Evolutionary conservation across 2,329 filamentous ascomycete genomes (phyloP).

Genomic region (Clonostachys chloroleuca): DNA sequence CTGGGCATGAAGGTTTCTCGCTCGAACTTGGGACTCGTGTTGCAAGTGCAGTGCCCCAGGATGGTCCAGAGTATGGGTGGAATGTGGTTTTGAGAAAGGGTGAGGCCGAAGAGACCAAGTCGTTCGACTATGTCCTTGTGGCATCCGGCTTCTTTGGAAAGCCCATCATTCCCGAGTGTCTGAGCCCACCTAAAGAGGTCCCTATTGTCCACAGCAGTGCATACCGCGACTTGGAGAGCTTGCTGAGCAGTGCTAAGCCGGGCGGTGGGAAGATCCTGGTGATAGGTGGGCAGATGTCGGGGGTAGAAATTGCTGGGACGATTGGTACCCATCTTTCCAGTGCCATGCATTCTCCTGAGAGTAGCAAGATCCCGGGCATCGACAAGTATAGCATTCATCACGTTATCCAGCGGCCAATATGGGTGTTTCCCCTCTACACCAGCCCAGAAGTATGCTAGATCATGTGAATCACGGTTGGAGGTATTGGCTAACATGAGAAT

Average conservation of each 20-base stretch:
- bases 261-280: conserved; percentile 61
- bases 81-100: conserved; percentile 27
- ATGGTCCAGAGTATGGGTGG: conserved; percentile 38
- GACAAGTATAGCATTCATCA: conserved; percentile 61
- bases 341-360: conserved; percentile 45
- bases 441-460: conserved; percentile 38
- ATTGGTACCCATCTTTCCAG: conserved; percentile 70
- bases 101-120: conserved; percentile 34
- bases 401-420: conserved; percentile 64
- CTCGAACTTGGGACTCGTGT: conserved; percentile 46
- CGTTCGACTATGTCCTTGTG: conserved; percentile 69
- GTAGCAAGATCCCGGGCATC: conserved; percentile 30
- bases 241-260: conserved; percentile 33
- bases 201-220: conserved; percentile 65
- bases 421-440: conserved; percentile 62
- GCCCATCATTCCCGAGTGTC: conserved; percentile 40
- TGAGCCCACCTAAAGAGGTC: conserved; percentile 26
- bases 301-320: conserved; percentile 70
- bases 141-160: conserved; percentile 74
- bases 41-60: conserved; percentile 26
- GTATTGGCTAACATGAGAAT: conserved; percentile 8
- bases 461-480: not conserved
- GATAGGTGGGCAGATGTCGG: conserved; percentile 79
- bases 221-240: conserved; percentile 49
- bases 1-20: conserved; percentile 27